Evolutionary conservation across 176 grass and related monocot genomes (phyloP).

Genomic region (Triticum dicoccoides): DNA sequence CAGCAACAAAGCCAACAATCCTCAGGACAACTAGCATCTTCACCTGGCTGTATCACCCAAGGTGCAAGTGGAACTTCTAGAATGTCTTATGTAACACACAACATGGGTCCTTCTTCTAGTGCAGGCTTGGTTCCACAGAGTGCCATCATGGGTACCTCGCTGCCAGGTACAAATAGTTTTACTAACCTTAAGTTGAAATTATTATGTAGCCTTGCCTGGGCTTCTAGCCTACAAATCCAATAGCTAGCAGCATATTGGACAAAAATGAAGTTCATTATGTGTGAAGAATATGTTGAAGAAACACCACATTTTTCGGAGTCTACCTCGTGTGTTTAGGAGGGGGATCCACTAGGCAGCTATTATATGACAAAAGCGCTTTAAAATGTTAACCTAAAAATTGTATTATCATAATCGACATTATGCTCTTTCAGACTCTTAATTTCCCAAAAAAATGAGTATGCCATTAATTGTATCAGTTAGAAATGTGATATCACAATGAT

Average conservation of each 20-base stretch:
- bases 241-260: too few species aligned
- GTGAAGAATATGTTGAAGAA: too few species aligned
- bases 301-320: too few species aligned
- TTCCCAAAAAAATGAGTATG: too few species aligned
- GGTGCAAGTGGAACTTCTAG: conserved; percentile 44
- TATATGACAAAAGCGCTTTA: background rate
- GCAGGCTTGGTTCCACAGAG: conserved; percentile 52
- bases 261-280: background rate
- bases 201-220: background rate
- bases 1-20: conserved; percentile 47
- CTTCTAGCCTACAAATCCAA: background rate
- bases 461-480: too few species aligned
- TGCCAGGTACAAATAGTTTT: conserved; percentile 36
- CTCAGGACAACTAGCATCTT: conserved; percentile 51
- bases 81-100: conserved; percentile 53
- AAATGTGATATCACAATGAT: too few species aligned
- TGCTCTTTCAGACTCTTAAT: too few species aligned
- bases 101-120: conserved; percentile 31
- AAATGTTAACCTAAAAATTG: too few species aligned
- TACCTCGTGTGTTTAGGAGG: background rate
- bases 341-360: background rate
- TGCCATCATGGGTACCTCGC: conserved; percentile 43
- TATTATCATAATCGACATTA: too few species aligned
- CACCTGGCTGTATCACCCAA: conserved; percentile 60
- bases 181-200: background rate